Conservation (phyloP, 441 rosid species). For the Gossypium schwendimanii region DNA sequence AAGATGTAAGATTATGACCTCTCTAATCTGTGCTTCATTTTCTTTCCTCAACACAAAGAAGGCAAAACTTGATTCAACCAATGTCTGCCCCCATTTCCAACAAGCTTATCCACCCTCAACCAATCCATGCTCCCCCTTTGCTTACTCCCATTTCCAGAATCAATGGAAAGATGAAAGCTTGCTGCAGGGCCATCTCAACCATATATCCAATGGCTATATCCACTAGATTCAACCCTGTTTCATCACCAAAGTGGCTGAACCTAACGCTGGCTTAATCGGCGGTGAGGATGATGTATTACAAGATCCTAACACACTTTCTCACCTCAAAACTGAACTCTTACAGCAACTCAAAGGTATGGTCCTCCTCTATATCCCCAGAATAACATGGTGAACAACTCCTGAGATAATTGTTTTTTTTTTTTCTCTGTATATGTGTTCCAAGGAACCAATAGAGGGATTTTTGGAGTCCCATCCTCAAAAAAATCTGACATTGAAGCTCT, state of each 20-base stretch:
- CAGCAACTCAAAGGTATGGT: conserved; percentile 44
- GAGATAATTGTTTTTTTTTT: background rate
- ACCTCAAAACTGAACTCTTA: conserved; percentile 48
- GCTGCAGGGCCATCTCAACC: conserved; percentile 8
- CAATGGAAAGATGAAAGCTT: conserved; percentile 20
- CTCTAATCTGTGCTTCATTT: conserved; percentile 4
- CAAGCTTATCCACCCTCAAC: conserved; percentile 27
- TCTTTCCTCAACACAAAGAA: background rate
- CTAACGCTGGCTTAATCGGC: conserved; percentile 32
- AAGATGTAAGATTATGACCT: too few relatives aligned
- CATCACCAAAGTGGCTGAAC: conserved; percentile 41
- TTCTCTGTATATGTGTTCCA: background rate
- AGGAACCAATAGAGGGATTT: conserved; percentile 77
- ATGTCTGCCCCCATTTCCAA: conserved; percentile 19
- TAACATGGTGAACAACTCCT: background rate
- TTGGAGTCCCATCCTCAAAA: conserved; percentile 59
- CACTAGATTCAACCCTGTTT: conserved; percentile 21
- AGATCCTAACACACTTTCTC: conserved; percentile 17
- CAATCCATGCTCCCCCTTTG: conserved; percentile 21
- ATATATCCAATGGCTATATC: conserved; percentile 18
- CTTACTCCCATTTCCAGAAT: conserved; percentile 18
- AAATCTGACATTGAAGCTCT: conserved; percentile 53
- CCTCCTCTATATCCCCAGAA: background rate
- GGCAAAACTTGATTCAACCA: background rate
- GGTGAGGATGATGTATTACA: conserved; percentile 15